Conservation (phyloP, 331 rosid species). For the Spiraea crenata region DNA sequence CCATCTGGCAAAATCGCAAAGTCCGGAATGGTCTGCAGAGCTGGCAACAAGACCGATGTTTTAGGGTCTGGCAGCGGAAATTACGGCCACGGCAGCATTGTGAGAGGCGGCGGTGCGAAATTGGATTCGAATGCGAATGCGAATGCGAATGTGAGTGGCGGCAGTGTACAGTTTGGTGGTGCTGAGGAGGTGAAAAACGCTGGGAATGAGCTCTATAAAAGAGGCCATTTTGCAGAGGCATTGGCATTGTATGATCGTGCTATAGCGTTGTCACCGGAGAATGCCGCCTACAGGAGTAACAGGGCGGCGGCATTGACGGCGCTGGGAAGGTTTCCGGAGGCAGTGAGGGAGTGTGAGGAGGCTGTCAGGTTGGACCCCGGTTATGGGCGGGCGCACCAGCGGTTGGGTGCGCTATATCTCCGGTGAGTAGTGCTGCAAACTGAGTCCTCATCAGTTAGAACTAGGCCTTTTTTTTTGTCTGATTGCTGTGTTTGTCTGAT, state of each 20-base stretch:
- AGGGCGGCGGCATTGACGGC: slow-evolving; percentile 86
- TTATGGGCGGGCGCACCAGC: slow-evolving; percentile 78
- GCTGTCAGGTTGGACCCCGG: slow-evolving; percentile 74
- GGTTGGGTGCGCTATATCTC: slow-evolving; percentile 74
- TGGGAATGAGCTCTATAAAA: slow-evolving; percentile 64
- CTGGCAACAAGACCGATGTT: slow-evolving; percentile 54
- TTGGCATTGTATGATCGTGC: slow-evolving; percentile 83
- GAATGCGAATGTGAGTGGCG: slow-evolving; percentile 26
- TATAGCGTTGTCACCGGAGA: slow-evolving; percentile 56
- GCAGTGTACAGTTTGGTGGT: slow-evolving; percentile 33
- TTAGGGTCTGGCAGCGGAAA: slow-evolving; percentile 67
- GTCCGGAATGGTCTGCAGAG: slow-evolving; percentile 44
- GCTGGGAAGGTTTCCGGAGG: slow-evolving; percentile 74
- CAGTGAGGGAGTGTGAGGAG: slow-evolving; percentile 74
- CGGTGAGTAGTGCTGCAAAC: slow-evolving; percentile 50
- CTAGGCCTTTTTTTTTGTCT: neutral
- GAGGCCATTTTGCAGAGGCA: slow-evolving; percentile 68
- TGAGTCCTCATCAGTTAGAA: neutral
- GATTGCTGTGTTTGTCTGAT: neutral
- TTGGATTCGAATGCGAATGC: slow-evolving; percentile 30
- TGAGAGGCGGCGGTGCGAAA: slow-evolving; percentile 62
- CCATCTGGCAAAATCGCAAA: slow-evolving; percentile 65
- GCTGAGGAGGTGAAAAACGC: slow-evolving; percentile 72
- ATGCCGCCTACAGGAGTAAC: slow-evolving; percentile 74
- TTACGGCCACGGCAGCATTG: slow-evolving; percentile 90